Evolutionary conservation across 768 basidiomycete genomes (phyloP), one percentile per base, ranked within the genome.

Genomic region (Leccinum fibrillosum): DNA sequence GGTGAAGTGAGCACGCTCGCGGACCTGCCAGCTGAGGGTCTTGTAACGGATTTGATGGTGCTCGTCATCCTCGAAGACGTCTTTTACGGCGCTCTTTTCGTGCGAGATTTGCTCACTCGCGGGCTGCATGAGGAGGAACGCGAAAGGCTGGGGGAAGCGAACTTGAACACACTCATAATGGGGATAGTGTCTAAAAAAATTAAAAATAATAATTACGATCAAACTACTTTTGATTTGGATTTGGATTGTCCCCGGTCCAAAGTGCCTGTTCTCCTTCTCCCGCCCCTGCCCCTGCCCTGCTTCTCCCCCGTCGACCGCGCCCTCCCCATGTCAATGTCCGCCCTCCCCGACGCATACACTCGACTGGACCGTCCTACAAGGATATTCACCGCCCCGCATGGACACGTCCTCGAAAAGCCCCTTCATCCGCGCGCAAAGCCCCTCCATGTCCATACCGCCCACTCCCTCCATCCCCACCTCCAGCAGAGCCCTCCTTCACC

Each of bases 301-400:
- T 8, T 32, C 32, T 32, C 13, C 21, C 21, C 11, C 45, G 6
- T n/a, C 17, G 30, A 47, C 42, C n/a, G 53, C 34, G 26, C 30
- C 7, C 28, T 55, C 42, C 64, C 45, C 42, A 68, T 71, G 65
- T 62, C 53, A 11, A 66, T 71, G 65, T 62, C 62, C 9, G 57
- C 48, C 54, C 56, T 58, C 49, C 57, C 42, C 19, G 42, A 44
- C 47, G 47, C 47, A 23, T n/a, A 52, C 39, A 48, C 55, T 47
- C 49, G 55, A 64, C 34, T 52, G 34, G 64, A 77, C 42, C 80
- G 77, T 56, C 71, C 72, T 26, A 80, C 83, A 15, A 77, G 78
- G 70, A 84, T 78, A 63, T 73, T 78, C 21, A 84, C 86, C 8
- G 82, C 85, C 34, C 86, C 86, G 26, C 73, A 84, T 50, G 74